phyloP scores from a whole-genome alignment of 108 stramenopile genomes.

The Skeletonema tropicum region DNA sequence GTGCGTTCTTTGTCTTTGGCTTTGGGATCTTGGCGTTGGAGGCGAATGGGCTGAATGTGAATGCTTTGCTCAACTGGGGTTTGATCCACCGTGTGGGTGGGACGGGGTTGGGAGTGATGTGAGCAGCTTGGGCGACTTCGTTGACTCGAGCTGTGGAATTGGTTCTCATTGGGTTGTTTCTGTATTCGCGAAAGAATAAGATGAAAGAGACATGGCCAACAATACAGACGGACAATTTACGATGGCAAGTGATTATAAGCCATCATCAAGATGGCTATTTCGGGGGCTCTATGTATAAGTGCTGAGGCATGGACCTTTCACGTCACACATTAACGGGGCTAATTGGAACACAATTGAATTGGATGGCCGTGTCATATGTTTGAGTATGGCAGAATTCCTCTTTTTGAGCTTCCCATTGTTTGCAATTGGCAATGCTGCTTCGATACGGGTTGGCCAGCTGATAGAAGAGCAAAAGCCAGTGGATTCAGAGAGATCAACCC shows the following conservation, averaged over 20 bases:
- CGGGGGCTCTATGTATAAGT: slow-evolving; percentile 42
- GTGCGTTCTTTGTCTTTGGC: slow-evolving; percentile 36
- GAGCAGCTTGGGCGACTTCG: slow-evolving; percentile 55
- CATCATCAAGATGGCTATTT: slow-evolving; percentile 26
- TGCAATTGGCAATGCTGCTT: slow-evolving; percentile 48
- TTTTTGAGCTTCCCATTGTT: slow-evolving; percentile 50
- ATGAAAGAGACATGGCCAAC: slow-evolving; percentile 40
- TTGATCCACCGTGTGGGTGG: slow-evolving; percentile 23
- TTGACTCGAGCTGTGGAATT: slow-evolving; percentile 40
- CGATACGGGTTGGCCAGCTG: slow-evolving; percentile 53
- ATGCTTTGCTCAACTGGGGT: slow-evolving; percentile 48
- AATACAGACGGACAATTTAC: slow-evolving; percentile 22
- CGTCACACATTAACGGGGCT: slow-evolving; percentile 47
- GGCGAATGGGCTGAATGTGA: slow-evolving; percentile 55
- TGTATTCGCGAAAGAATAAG: slow-evolving; percentile 12
- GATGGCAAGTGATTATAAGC: slow-evolving; percentile 9
- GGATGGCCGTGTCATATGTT: slow-evolving; percentile 46
- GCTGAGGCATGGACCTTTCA: slow-evolving; percentile 51
- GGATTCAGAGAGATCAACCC: slow-evolving; percentile 29
- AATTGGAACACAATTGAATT: slow-evolving; percentile 36
- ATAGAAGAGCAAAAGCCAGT: slow-evolving; percentile 30
- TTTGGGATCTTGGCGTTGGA: too few species aligned
- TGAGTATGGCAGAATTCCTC: slow-evolving; percentile 41
- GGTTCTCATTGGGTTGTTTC: slow-evolving; percentile 28
- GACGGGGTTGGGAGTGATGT: slow-evolving; percentile 28